Evolutionary conservation across 1,284 basidiomycete species (phyloP), one percentile per base, ranked within the genome.

Genomic region (Nidula niveotomentosa): DNA sequence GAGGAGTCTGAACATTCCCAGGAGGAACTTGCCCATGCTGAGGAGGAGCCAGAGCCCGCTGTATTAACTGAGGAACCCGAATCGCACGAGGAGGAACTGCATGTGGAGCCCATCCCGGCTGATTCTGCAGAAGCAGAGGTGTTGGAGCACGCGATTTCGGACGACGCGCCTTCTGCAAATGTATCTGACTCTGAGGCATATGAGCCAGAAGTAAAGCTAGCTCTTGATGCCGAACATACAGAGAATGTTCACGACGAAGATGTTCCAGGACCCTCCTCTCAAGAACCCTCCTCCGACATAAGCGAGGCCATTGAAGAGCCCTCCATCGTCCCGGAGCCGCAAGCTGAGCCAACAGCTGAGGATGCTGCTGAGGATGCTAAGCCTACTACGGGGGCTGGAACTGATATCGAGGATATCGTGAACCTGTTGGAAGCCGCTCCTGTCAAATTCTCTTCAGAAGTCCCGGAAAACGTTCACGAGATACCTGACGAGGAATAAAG

Each of bases 401-500:
- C 66, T 10, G 75, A 86, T 34, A 73, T 86, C 34, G 88, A 83
- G 65, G 80, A 83, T 54, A 82, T 89, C 52, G 82, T 90, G 58
- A 83, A 78, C 60, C 74, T 88, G 60, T 79, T 89, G 9, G 84
- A 90, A 68, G 67, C 73, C 0, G 63, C 59, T 48, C 67, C 75
- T 13, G 54, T 69, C 43, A 23, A 41, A 41, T 41, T 47, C 13
- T 10, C 13, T 10, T 18, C 9, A 23, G 23, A n/a, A 47, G 18
- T 83, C 58, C 78, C 81, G 46, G 81, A 82, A 53, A 79, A 79
- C 48, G 69, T 76, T 45, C 66, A 70, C 48, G 77, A 79, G 60
- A 77, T 77, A 62, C 76, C 76, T 12, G 75, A 77, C 57, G 76
- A 77, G 61, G 72, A 75, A 35, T 66, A 52, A 47, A n/a, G 36